Evolutionary conservation across 129 eudicot genomes (phyloP).

Genomic region (Flaveria ramosissima): DNA sequence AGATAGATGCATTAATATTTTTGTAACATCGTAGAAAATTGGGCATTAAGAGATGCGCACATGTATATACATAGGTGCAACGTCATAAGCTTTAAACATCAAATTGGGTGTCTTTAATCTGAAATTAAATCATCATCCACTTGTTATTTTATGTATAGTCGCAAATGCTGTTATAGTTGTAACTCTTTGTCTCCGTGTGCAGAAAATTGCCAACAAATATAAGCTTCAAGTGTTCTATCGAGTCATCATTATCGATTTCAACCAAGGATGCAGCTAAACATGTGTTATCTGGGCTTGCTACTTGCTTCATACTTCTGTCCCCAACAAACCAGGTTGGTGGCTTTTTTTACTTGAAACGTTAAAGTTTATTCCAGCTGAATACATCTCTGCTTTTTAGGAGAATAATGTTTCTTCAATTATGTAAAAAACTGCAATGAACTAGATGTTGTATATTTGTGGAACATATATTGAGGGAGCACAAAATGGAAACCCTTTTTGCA

Average conservation of each 20-base stretch:
- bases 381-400: not conserved
- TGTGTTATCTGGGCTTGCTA: conserved; percentile 68
- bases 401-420: not conserved
- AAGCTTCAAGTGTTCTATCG: conserved; percentile 40
- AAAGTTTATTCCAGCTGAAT: not conserved
- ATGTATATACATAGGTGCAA: not conserved
- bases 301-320: conserved; percentile 63
- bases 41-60: not conserved
- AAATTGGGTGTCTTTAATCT: not conserved
- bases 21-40: not conserved
- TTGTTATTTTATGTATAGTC: not conserved
- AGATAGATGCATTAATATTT: not conserved
- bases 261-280: conserved; percentile 46
- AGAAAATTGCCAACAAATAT: conserved; percentile 52
- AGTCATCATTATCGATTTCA: conserved; percentile 35
- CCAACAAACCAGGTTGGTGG: conserved; percentile 62
- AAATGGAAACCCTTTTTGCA: conserved; percentile 28
- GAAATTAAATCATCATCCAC: not conserved
- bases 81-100: not conserved
- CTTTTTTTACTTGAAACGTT: conserved; percentile 13
- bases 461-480: not conserved
- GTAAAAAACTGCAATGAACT: not conserved
- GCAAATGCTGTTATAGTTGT: not conserved
- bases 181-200: conserved; percentile 4
- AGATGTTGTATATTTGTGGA: not conserved